Evolutionary conservation across 2,329 filamentous ascomycete species (phyloP), one percentile per base, ranked within the genome.

Genomic region (Tolypocladium album): DNA sequence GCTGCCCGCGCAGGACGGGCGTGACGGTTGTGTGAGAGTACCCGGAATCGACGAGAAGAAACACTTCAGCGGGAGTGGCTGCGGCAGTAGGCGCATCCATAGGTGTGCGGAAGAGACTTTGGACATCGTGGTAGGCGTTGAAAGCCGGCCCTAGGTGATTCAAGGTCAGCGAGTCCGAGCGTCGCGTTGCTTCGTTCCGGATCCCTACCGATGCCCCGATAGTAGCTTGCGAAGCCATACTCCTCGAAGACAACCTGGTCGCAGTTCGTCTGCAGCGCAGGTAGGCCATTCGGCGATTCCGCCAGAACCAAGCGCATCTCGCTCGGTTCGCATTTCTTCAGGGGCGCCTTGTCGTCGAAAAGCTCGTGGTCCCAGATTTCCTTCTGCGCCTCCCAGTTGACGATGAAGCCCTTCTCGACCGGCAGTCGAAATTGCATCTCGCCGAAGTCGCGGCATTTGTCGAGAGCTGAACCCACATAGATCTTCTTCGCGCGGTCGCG

Each of bases 181-280:
- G 56, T 24, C 27, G 7, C 12, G 2, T 52, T 31, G 52, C 31
- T n/a, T 17, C 11, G 39, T 27, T 7, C 5, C 22, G 4, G 27
- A 24, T 8, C 42, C 77, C 61, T 71, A 84, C 89, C 89, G 64
- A 89, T 78, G 60, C 84, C 87, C 62, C 94, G 85, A 64, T 88
- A 88, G 75, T 96, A 96, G 65, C 89, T 88, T 13, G 88, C 84
- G 74, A 99, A 99, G 2, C 90, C 90, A 76, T 94, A 99, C 71
- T 97, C 92, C 71, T 99, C 94, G 78, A 99, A 97, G 1, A 97
- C 85, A 70, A 99, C 91, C 77, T 99, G 93, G 69, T 99, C 94
- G 67, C 90, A 92, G 71, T 97, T 94, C 45, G 87, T 84, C 74
- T 97, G 92, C 64, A 99, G 76, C 15, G 86, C 85, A 0, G 88